Evolutionary conservation across 2,329 filamentous ascomycete genomes (phyloP).

Genomic region (Chalara sp.): DNA sequence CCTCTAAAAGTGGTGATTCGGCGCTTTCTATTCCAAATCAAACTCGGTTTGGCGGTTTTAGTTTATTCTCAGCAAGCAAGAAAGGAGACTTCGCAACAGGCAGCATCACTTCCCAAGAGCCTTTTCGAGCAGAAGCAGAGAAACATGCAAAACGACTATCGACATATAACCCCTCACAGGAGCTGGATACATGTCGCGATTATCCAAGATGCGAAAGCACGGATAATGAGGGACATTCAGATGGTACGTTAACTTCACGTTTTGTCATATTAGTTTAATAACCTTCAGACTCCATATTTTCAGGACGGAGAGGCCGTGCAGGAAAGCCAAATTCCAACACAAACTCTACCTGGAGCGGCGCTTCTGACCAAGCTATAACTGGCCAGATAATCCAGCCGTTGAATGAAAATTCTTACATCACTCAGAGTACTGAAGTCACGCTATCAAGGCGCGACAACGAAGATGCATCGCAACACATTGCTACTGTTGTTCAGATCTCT

Average conservation of each 20-base stretch:
- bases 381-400: constrained; percentile 30
- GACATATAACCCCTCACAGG: neutral
- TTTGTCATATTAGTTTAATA: constrained; percentile 8
- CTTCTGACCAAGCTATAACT: constrained; percentile 12
- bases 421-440: constrained; percentile 33
- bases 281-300: neutral
- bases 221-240: neutral
- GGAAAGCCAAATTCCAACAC: constrained; percentile 29
- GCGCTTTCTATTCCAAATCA: neutral
- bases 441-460: constrained; percentile 29
- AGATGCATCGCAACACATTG: constrained; percentile 23
- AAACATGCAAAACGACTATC: neutral
- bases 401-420: constrained; percentile 36
- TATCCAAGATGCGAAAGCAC: neutral
- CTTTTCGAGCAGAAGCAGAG: neutral
- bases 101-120: neutral
- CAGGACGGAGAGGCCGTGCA: constrained; percentile 35
- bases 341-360: constrained; percentile 25
- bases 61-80: constrained; percentile 28
- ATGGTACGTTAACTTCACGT: neutral
- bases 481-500: constrained; percentile 33
- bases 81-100: neutral
- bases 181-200: too few species aligned
- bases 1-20: neutral
- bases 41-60: constrained; percentile 11